Evolutionary conservation across 805 yeast genomes (phyloP).

Genomic region (Barnettozyma pratensis): DNA sequence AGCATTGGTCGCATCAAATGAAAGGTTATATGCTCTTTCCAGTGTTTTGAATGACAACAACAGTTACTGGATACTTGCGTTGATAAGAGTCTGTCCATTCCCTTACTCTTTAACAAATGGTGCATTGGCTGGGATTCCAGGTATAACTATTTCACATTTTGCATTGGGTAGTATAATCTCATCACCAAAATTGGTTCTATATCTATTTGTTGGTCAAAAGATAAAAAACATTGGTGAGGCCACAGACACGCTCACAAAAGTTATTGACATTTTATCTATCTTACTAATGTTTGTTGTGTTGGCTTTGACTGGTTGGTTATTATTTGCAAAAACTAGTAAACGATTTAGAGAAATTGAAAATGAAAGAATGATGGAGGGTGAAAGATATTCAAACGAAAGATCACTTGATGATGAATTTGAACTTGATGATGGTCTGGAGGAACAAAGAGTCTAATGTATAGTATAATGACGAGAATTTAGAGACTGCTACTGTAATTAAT

Average conservation of each 20-base stretch:
- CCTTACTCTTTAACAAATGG: constrained; percentile 93
- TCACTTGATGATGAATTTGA: constrained; percentile 15
- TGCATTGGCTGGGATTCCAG: constrained; percentile 84
- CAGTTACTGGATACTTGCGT: constrained; percentile 57
- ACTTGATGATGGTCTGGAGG: constrained; percentile 4
- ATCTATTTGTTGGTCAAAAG: constrained; percentile 73
- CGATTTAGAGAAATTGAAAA: constrained; percentile 29
- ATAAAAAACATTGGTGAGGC: constrained; percentile 63
- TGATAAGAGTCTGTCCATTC: constrained; percentile 82
- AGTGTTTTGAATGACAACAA: constrained; percentile 69
- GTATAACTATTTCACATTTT: constrained; percentile 57
- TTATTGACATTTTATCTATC: constrained; percentile 62
- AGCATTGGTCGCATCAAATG: constrained; percentile 53
- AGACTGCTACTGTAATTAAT: too few species aligned
- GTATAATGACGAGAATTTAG: background rate
- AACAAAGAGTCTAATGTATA: background rate
- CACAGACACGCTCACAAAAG: constrained; percentile 42
- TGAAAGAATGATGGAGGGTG: constrained; percentile 12
- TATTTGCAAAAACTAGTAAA: constrained; percentile 50
- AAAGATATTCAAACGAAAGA: background rate
- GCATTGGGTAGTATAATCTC: constrained; percentile 67
- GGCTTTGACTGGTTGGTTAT: constrained; percentile 55
- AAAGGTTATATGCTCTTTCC: constrained; percentile 67
- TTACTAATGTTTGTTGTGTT: constrained; percentile 51
- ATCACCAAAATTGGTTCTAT: constrained; percentile 77